Base-by-base conservation (phyloP, 208 protist genomes). In the Wallacemonas collosoma region DNA sequence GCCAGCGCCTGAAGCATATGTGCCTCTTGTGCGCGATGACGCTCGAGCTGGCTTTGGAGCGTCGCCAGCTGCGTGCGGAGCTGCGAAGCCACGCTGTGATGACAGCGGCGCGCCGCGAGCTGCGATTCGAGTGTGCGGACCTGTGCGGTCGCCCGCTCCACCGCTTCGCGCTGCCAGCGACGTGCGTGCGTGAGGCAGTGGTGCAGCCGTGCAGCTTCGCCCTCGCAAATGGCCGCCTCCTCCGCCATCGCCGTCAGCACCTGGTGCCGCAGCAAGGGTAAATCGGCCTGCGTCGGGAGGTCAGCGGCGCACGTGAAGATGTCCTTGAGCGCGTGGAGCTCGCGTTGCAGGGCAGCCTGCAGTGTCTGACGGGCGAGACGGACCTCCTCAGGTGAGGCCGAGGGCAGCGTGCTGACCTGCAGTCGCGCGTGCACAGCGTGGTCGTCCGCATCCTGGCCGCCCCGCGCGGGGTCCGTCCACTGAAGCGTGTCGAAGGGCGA, bases 161-260 rank as follows among this genome's bases (percentile, higher is more conserved):
- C 17, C 36, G 41, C 15, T n/a, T 6, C 43, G 9, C 51, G 11
- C 53, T 58, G 40, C 68, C 68, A 72, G 36, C 15, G 8, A 36
- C 4, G 39, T 0, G 12, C 14, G 6, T 64, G 44, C 35, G 3
- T 44, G 35, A 44, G n/a, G 36, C 39, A 26, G 5, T 5, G 17
- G 43, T 55, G 53, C 55, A 72, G 55, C 2, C 68, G 51, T 1
- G 39, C 5, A 17, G 68, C 50, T 17, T 72, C 68, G 9, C 11
- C 39, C 68, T 72, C 68, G 44, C 56, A 72, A 12, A 64, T 1
- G 2, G 36, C 68, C 4, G 68, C 68, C 68, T 72, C 68, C 56
- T 61, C 55, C 43, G 60, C 60, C 60, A 65, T 65, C 11, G 60
- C 60, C 4, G 43, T 65, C 40, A 65, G 43, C 43, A 48, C 40